phyloP scores from a whole-genome alignment of 2,329 filamentous ascomycete species.

The Chrysoporthe deuterocubensis region DNA sequence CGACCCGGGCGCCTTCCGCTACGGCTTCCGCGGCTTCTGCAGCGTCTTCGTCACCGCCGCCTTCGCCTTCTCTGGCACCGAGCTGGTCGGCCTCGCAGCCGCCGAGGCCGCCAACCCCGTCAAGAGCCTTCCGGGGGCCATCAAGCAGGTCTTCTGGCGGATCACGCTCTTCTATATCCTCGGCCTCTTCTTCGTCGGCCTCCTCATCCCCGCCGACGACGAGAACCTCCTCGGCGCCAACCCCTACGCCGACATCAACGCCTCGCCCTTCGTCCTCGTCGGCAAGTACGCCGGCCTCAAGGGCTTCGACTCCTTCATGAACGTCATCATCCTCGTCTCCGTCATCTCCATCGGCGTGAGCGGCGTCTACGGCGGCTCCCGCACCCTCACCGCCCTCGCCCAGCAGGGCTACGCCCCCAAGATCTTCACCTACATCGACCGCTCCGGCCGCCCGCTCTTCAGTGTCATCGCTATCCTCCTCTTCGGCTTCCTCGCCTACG shows the following conservation, averaged over 20 bases:
- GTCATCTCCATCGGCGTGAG: constrained; percentile 64
- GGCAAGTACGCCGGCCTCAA: constrained; percentile 56
- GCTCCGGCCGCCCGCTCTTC: constrained; percentile 57
- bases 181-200: constrained; percentile 55
- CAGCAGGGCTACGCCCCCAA: constrained; percentile 63
- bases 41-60: constrained; percentile 74
- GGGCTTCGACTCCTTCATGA: constrained; percentile 61
- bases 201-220: constrained; percentile 53
- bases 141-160: constrained; percentile 76
- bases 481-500: constrained; percentile 56
- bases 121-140: constrained; percentile 76
- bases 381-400: constrained; percentile 62
- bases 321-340: constrained; percentile 61
- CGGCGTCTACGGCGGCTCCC: constrained; percentile 61
- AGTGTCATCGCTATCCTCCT: constrained; percentile 52
- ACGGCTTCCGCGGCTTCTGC: constrained; percentile 77
- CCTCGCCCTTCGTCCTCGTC: constrained; percentile 63
- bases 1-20: constrained; percentile 62
- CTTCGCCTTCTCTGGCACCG: constrained; percentile 74
- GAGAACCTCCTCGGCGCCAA: constrained; percentile 49
- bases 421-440: constrained; percentile 61
- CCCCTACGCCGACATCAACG: constrained; percentile 49
- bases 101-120: constrained; percentile 73
- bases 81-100: constrained; percentile 75
- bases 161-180: constrained; percentile 61